Conservation (phyloP, 2,329 filamentous ascomycete genomes). For the Verticillium nonalfalfae region DNA sequence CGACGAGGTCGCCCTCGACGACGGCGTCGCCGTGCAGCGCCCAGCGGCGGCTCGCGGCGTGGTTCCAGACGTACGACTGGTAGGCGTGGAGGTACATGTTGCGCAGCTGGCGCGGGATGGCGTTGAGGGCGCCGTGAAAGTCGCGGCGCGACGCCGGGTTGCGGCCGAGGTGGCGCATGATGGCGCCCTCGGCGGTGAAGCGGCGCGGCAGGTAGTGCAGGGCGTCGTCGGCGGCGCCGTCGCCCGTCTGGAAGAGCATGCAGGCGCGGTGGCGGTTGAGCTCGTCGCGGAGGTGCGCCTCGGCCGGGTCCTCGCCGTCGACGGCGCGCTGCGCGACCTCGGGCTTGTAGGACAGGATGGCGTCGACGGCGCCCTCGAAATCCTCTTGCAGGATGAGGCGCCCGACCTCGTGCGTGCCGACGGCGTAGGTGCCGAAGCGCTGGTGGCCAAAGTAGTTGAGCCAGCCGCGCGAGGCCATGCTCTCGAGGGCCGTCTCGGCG, state of each 20-base stretch:
- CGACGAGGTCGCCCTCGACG: slow-evolving; percentile 78
- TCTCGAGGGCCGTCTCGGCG: slow-evolving; percentile 53
- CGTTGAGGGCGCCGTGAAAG: slow-evolving; percentile 72
- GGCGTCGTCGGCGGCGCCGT: slow-evolving; percentile 52
- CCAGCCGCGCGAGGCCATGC: slow-evolving; percentile 71
- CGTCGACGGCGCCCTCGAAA: slow-evolving; percentile 72
- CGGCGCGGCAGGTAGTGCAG: slow-evolving; percentile 67
- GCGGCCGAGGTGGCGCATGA: slow-evolving; percentile 70
- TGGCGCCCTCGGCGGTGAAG: slow-evolving; percentile 71
- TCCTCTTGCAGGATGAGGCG: slow-evolving; percentile 77
- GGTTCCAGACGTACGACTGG: slow-evolving; percentile 93
- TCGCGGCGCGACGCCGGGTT: slow-evolving; percentile 48
- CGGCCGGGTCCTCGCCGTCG: slow-evolving; percentile 20
- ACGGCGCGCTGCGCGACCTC: slow-evolving; percentile 44
- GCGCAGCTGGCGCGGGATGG: slow-evolving; percentile 74
- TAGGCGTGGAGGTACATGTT: slow-evolving; percentile 97
- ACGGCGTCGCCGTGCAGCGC: slow-evolving; percentile 65
- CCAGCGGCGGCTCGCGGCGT: slow-evolving; percentile 75
- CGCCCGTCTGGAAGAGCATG: slow-evolving; percentile 58
- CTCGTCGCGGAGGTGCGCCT: slow-evolving; percentile 66
- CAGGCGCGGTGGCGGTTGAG: slow-evolving; percentile 73
- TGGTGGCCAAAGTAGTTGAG: slow-evolving; percentile 99
- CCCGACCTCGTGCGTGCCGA: slow-evolving; percentile 80
- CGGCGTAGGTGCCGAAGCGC: slow-evolving; percentile 82
- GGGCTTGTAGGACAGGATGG: slow-evolving; percentile 68